Percentiles rank a stretch among this genome's conserved stretches.
Evolutionary conservation across 2,329 filamentous ascomycete species (phyloP).

Genomic region (Colletotrichum tamarilloi): DNA sequence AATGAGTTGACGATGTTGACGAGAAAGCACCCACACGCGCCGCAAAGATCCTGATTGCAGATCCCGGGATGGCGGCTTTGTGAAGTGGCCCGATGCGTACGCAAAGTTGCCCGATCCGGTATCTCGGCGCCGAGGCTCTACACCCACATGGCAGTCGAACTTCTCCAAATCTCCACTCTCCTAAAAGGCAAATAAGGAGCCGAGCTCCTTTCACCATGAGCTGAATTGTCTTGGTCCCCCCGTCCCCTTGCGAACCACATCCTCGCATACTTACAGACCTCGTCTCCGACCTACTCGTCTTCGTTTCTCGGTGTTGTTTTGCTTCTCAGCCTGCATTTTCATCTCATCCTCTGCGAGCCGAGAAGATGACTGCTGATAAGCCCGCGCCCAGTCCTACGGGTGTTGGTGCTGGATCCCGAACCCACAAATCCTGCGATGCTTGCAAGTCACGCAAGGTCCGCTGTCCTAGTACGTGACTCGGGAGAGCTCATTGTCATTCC

Average conservation of each 20-base stretch:
- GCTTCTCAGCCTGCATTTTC: background rate
- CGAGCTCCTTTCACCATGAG: background rate
- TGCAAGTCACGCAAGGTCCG: constrained; percentile 55
- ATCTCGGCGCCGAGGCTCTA: constrained; percentile 15
- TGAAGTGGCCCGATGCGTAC: background rate
- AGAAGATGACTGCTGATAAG: constrained; percentile 21
- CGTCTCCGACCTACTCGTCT: background rate
- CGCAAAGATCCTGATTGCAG: background rate
- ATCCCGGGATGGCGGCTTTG: background rate
- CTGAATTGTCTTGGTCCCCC: too few relatives aligned
- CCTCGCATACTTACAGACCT: background rate
- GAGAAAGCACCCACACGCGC: background rate
- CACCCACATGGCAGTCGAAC: background rate
- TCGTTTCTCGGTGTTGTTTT: background rate
- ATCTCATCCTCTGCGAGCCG: background rate
- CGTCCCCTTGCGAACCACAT: too few relatives aligned
- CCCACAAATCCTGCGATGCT: constrained; percentile 49
- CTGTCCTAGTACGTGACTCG: constrained; percentile 46
- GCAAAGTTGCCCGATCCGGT: constrained; percentile 11
- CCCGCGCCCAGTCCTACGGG: background rate
- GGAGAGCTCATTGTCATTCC: background rate
- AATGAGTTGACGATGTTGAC: background rate
- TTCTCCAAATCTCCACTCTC: constrained; percentile 5
- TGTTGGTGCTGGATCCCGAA: constrained; percentile 1
- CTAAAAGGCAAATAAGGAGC: background rate